phyloP scores from a whole-genome alignment of 371 early-diverging fungal species.

The Nematocida ausubeli region DNA sequence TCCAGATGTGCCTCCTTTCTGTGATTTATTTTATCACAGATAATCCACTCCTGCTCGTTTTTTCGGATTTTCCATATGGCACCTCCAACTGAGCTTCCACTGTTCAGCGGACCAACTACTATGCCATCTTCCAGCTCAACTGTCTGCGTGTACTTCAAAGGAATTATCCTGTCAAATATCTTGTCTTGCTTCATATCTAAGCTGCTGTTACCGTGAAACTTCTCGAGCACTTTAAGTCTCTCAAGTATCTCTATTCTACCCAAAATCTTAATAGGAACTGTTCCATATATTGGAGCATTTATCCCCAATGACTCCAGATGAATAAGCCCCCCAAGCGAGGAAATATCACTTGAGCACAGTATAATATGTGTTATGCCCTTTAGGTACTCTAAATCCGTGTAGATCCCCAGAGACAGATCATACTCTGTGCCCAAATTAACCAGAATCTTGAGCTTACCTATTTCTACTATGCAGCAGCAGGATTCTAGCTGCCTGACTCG shows the following conservation, averaged over 20 bases:
- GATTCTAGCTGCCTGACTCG: slow-evolving; percentile 1
- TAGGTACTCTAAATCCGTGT: slow-evolving; percentile 35
- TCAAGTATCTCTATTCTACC: slow-evolving; percentile 75
- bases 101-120: slow-evolving; percentile 79
- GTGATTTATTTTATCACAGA: slow-evolving; percentile 90
- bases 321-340: slow-evolving; percentile 81
- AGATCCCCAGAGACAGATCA: slow-evolving; percentile 51
- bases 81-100: slow-evolving; percentile 92
- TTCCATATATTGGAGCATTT: slow-evolving; percentile 80
- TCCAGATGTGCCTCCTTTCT: slow-evolving; percentile 74
- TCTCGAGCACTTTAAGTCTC: slow-evolving; percentile 74
- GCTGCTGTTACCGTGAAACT: slow-evolving; percentile 71
- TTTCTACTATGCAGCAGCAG: slow-evolving; percentile 57
- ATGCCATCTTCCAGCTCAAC: slow-evolving; percentile 77
- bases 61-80: slow-evolving; percentile 89
- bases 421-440: slow-evolving; percentile 65
- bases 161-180: slow-evolving; percentile 76
- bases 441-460: slow-evolving; percentile 63
- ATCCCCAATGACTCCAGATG: slow-evolving; percentile 77
- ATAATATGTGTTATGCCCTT: slow-evolving; percentile 78
- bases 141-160: slow-evolving; percentile 84
- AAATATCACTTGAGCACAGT: slow-evolving; percentile 78
- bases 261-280: slow-evolving; percentile 83
- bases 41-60: slow-evolving; percentile 82
- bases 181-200: slow-evolving; percentile 74